Evolutionary conservation across 495 filamentous ascomycete species (phyloP).

Genomic region (Talaromyces liani): DNA sequence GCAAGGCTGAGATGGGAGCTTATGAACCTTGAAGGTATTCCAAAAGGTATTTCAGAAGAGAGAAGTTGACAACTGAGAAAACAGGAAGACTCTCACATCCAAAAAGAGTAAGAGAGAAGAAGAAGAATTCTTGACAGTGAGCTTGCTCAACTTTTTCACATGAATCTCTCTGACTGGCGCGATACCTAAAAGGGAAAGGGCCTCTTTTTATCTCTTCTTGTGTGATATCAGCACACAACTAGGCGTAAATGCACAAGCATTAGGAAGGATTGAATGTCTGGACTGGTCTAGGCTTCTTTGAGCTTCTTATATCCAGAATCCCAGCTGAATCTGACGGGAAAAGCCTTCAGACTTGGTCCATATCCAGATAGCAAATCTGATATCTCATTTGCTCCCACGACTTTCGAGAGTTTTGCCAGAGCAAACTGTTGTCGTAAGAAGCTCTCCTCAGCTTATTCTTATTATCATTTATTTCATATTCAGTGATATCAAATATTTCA

Average conservation of each 20-base stretch:
- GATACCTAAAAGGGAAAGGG: not conserved
- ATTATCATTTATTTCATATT: not conserved
- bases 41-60: not conserved
- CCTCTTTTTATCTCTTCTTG: not conserved
- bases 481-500: not conserved
- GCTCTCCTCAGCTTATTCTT: not conserved
- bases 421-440: not conserved
- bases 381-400: not conserved
- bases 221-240: not conserved
- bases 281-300: not conserved
- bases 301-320: not conserved
- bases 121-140: not conserved
- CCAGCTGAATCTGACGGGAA: not conserved
- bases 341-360: not conserved
- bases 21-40: not conserved
- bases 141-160: not conserved
- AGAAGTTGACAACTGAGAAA: not conserved
- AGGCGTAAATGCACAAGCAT: not conserved
- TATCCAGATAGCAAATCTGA: not conserved
- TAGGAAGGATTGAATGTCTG: not conserved
- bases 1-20: not conserved
- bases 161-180: not conserved
- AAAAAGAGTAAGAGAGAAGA: not conserved
- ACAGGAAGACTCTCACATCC: not conserved
- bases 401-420: not conserved